phyloP scores from a whole-genome alignment of 805 yeast species.

The Ogataea allantospora region DNA sequence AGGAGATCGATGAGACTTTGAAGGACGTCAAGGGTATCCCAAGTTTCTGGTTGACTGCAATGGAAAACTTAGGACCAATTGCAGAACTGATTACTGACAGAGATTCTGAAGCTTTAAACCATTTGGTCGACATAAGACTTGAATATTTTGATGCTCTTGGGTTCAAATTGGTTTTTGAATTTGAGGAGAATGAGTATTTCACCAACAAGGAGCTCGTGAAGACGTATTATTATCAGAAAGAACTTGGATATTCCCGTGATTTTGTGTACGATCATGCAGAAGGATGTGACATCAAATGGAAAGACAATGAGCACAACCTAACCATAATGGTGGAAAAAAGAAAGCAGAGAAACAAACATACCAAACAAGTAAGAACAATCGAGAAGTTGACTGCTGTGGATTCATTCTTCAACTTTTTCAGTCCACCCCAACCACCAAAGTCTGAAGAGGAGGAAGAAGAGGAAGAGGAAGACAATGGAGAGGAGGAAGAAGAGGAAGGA shows the following conservation, averaged over 20 bases:
- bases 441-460: constrained; percentile 41
- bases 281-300: constrained; percentile 85
- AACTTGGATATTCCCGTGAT: constrained; percentile 92
- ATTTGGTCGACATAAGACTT: constrained; percentile 68
- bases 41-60: constrained; percentile 93
- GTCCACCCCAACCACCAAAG: constrained; percentile 79
- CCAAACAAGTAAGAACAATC: constrained; percentile 93
- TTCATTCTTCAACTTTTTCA: constrained; percentile 93
- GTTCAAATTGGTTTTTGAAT: constrained; percentile 81
- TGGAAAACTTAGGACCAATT: constrained; percentile 79
- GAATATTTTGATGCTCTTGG: constrained; percentile 85
- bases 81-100: constrained; percentile 85
- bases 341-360: constrained; percentile 94
- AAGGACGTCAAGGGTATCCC: constrained; percentile 73
- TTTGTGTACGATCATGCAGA: constrained; percentile 96
- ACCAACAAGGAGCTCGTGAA: constrained; percentile 70
- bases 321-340: constrained; percentile 88
- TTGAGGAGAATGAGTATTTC: constrained; percentile 74
- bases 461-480: constrained; percentile 48
- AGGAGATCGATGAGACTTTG: constrained; percentile 26
- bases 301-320: constrained; percentile 72
- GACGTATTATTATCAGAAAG: constrained; percentile 91
- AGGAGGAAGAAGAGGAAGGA: constrained; percentile 50
- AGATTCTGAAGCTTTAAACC: constrained; percentile 78
- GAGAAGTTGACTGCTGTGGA: constrained; percentile 93